Base-by-base conservation (phyloP, 208 protist genomes). In the Acanthamoeba rhysodes region DNA sequence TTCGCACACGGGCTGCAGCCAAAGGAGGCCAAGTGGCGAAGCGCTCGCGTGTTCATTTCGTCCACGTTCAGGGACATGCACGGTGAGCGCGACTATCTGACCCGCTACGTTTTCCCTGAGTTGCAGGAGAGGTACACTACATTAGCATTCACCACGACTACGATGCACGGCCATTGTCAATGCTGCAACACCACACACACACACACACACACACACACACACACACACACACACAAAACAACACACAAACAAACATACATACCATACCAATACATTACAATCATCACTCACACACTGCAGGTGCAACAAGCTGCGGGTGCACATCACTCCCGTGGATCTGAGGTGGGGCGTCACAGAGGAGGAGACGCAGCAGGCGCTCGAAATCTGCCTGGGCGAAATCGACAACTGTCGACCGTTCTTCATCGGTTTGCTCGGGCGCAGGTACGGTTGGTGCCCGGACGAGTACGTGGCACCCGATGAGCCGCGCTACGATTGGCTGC, bases 11-110 rank as follows among this genome's bases (percentile, higher is more conserved):
- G 14, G 5, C 7, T 14, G 45, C 74, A n/a, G 74, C 74, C 74
- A 84, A 34, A 70, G 59, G 84, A 91, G 55, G 29, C 84, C 57
- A 91, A 91, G 41, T 94, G 90, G 90, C 20, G 66, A 45, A 94
- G n/a, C 32, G 68, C 90, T 48, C 98, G 98, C 74, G 98, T 99
- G 94, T 99, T 99, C 95, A 97, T 99, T 68, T 99, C 98, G 16
- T 99, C 98, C 14, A 99, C 98, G 7, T 99, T 99, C 95, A 91
- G 98, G 20, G 99, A 99, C 97, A 99, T 99, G 98, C 98, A 99
- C 92, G 98, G 98, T 95, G 99, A 99, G 97, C 97, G 99, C 70
- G 98, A 99, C 95, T 95, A 98, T 10, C 96, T 99, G 29, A 97
- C 97, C 1, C 95, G 98, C 22, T 97, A 98, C 68, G 97, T 99